Conservation (phyloP, 768 basidiomycete genomes). For the Arthromyces matolae region DNA sequence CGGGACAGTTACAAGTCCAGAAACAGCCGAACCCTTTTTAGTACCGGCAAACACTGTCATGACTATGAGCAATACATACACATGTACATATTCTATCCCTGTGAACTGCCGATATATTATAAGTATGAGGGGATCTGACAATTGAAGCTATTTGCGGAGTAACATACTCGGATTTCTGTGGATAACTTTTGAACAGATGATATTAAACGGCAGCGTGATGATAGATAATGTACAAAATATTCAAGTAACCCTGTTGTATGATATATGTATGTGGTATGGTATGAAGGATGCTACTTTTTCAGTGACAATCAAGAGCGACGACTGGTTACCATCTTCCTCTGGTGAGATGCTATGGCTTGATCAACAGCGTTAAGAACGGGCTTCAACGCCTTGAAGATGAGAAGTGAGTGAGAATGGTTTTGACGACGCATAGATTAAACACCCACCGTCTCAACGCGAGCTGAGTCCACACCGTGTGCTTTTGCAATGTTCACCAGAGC, state of each 20-base stretch:
- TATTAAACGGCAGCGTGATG: slow-evolving; percentile 1
- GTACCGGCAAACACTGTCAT: not conserved
- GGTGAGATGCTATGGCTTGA: slow-evolving; percentile 63
- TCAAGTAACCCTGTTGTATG: no score
- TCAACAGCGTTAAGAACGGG: slow-evolving; percentile 71
- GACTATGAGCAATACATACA: no score
- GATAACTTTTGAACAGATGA: not conserved
- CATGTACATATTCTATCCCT: no score
- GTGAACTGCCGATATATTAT: no score
- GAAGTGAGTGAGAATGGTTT: not conserved
- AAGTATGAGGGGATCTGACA: no score
- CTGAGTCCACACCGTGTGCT: slow-evolving; percentile 57
- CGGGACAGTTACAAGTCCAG: slow-evolving; percentile 46
- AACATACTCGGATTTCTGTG: not conserved
- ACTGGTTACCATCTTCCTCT: slow-evolving; percentile 30
- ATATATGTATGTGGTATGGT: not conserved
- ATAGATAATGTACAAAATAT: not conserved
- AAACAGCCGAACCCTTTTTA: slow-evolving; percentile 49
- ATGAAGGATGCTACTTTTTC: slow-evolving; percentile 18
- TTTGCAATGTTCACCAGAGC: slow-evolving; percentile 66
- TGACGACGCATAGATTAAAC: not conserved
- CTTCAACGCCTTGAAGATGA: slow-evolving; percentile 59
- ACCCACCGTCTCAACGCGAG: slow-evolving; percentile 62
- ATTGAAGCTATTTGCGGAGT: no score
- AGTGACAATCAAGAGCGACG: slow-evolving; percentile 10